These are phyloP conservation scores for Halenospora varia DNA, from an alignment of 495 filamentous ascomycete species.

Conservation along the genomic window DNA sequence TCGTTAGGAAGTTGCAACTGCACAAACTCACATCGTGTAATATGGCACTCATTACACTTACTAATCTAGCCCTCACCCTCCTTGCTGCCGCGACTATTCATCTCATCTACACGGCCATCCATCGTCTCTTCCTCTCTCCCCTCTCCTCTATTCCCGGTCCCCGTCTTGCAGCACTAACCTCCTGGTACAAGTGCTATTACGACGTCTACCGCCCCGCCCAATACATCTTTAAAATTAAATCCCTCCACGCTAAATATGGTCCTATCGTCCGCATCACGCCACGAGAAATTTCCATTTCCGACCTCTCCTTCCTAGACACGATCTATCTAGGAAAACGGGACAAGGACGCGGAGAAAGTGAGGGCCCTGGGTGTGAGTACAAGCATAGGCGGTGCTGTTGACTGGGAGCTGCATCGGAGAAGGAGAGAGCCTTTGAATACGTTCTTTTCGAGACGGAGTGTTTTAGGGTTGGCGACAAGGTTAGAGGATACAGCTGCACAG, in stretches of 20 bases:
- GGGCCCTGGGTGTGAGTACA: slow-evolving; percentile 8
- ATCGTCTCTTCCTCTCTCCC: slow-evolving; percentile 39
- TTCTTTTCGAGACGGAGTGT: slow-evolving; percentile 14
- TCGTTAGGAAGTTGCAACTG: too few relatives aligned
- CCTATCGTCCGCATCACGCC: slow-evolving; percentile 54
- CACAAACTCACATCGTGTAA: too few relatives aligned
- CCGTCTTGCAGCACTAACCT: slow-evolving; percentile 41
- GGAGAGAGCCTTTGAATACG: slow-evolving; percentile 14
- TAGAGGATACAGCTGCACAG: slow-evolving; percentile 6
- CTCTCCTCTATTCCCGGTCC: slow-evolving; percentile 41
- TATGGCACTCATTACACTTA: too few relatives aligned
- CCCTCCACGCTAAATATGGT: slow-evolving; percentile 49
- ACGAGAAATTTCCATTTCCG: slow-evolving; percentile 55
- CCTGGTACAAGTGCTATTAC: slow-evolving; percentile 45
- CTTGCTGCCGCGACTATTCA: too few relatives aligned
- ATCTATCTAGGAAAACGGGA: slow-evolving; percentile 39
- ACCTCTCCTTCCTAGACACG: slow-evolving; percentile 57
- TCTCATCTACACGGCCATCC: neutral
- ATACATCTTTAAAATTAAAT: slow-evolving; percentile 38
- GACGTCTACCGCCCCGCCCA: slow-evolving; percentile 36
- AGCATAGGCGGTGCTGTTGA: slow-evolving; percentile 6
- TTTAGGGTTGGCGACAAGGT: neutral
- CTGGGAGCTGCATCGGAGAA: slow-evolving; percentile 14
- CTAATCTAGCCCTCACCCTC: too few relatives aligned
- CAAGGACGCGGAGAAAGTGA: slow-evolving; percentile 4